A percentile compares a stretch with the other conserved stretches of the same genome.
phyloP scores from a whole-genome alignment of 2,329 filamentous ascomycete species.

The Emmonsia crescens region DNA sequence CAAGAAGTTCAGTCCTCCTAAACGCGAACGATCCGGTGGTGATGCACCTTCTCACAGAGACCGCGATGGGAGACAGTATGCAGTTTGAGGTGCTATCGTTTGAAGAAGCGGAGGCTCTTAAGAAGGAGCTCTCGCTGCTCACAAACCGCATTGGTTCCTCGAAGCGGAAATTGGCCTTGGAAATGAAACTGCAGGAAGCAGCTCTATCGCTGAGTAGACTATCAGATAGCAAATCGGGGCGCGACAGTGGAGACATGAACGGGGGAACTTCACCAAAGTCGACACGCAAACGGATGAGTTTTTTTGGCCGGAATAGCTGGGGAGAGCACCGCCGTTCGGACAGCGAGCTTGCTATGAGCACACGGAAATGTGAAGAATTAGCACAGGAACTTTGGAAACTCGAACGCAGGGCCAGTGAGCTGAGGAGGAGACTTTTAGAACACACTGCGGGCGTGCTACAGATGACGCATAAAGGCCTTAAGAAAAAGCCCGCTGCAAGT shows the following conservation, averaged over 20 bases:
- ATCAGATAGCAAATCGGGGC: constrained; percentile 53
- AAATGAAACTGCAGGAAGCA: constrained; percentile 90
- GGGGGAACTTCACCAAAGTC: constrained; percentile 35
- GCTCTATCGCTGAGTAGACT: constrained; percentile 76
- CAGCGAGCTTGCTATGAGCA: constrained; percentile 61
- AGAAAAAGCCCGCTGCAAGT: constrained; percentile 42
- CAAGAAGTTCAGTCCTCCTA: constrained; percentile 25
- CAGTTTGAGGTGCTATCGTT: constrained; percentile 76
- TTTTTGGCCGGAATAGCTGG: constrained; percentile 37
- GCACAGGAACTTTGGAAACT: constrained; percentile 68
- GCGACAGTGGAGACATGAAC: constrained; percentile 20
- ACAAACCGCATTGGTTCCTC: constrained; percentile 69
- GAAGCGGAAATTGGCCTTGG: constrained; percentile 71
- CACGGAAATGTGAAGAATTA: constrained; percentile 75
- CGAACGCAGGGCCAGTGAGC: constrained; percentile 63
- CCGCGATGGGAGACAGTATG: constrained; percentile 78
- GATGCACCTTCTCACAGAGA: constrained; percentile 87
- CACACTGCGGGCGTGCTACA: constrained; percentile 91
- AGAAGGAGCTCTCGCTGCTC: constrained; percentile 69
- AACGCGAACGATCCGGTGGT: constrained; percentile 53
- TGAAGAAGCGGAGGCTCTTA: constrained; percentile 82
- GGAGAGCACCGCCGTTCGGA: constrained; percentile 35
- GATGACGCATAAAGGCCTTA: constrained; percentile 69
- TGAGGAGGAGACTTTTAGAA: constrained; percentile 66
- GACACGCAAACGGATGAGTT: constrained; percentile 43